phyloP scores from a whole-genome alignment of 148 eudicot genomes.

The Linanthus parryae region DNA sequence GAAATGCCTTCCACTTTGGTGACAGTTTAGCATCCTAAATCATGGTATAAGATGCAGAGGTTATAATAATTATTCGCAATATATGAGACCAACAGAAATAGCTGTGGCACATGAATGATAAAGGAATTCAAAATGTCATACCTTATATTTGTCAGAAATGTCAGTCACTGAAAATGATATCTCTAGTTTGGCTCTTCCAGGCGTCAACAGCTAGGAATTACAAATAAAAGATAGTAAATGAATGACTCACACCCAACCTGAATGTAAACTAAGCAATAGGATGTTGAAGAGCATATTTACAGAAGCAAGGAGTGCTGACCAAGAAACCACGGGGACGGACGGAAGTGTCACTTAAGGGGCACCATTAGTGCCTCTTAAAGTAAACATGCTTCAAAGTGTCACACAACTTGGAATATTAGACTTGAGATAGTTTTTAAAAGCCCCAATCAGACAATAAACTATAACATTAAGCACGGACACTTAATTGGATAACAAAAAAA shows the following conservation, averaged over 20 bases:
- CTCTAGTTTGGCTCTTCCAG: conserved; percentile 30
- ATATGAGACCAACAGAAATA: background rate
- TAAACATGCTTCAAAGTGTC: no score
- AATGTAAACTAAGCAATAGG: background rate
- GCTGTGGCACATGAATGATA: background rate
- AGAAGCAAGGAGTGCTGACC: no score
- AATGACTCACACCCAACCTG: background rate
- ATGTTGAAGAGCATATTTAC: no score
- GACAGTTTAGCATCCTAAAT: conserved; percentile 55
- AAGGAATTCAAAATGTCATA: conserved; percentile 16
- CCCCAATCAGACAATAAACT: no score
- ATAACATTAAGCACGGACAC: no score
- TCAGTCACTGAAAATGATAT: conserved; percentile 43
- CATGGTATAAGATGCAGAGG: conserved; percentile 2
- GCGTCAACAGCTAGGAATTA: conserved; percentile 19
- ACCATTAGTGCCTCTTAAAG: no score
- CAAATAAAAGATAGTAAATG: no score
- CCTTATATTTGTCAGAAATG: conserved; percentile 60
- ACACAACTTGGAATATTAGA: no score
- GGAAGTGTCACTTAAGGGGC: no score
- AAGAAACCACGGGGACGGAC: no score
- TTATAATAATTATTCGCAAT: background rate
- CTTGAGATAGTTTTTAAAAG: no score
- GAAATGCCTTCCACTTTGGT: conserved; percentile 88
- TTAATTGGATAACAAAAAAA: no score